Evolutionary conservation across 1,139 yeast species (phyloP).

Genomic region (Saccharomyces hybrid): DNA sequence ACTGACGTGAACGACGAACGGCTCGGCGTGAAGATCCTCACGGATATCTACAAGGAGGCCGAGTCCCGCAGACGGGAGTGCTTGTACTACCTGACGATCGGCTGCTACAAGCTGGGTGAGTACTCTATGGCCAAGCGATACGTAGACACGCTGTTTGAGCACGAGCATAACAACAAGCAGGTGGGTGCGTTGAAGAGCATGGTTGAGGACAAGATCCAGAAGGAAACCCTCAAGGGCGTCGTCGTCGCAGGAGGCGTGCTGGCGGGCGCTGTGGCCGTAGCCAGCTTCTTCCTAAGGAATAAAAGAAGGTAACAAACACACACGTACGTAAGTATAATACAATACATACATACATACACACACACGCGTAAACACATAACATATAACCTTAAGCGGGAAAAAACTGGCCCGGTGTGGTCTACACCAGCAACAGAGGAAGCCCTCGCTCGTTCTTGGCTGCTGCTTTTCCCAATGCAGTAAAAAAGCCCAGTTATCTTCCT

Average conservation of each 20-base stretch:
- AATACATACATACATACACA: background rate
- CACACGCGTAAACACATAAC: background rate
- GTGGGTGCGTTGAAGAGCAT: constrained; percentile 62
- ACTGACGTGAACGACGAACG: constrained; percentile 53
- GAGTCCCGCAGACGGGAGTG: constrained; percentile 85
- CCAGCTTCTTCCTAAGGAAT: constrained; percentile 47
- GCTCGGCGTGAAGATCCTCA: constrained; percentile 68
- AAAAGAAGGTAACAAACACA: constrained; percentile 18
- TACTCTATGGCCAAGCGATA: constrained; percentile 79
- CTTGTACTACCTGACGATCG: constrained; percentile 78
- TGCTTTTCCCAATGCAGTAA: background rate
- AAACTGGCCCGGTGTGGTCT: background rate
- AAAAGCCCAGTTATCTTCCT: background rate
- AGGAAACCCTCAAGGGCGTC: constrained; percentile 76
- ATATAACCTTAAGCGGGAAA: background rate
- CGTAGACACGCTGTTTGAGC: constrained; percentile 63
- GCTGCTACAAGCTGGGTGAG: constrained; percentile 83
- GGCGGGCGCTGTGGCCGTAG: constrained; percentile 71
- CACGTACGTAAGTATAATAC: too few relatives aligned
- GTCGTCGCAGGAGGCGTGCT: constrained; percentile 79
- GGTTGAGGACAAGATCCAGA: constrained; percentile 78
- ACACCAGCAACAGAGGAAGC: background rate
- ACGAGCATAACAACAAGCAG: constrained; percentile 81
- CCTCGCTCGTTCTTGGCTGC: background rate
- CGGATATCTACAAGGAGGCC: constrained; percentile 66